A percentile compares a stretch with the other conserved stretches of the same genome.
Evolutionary conservation across 2,329 filamentous ascomycete genomes (phyloP).

Genomic region (Elsinoe australis): DNA sequence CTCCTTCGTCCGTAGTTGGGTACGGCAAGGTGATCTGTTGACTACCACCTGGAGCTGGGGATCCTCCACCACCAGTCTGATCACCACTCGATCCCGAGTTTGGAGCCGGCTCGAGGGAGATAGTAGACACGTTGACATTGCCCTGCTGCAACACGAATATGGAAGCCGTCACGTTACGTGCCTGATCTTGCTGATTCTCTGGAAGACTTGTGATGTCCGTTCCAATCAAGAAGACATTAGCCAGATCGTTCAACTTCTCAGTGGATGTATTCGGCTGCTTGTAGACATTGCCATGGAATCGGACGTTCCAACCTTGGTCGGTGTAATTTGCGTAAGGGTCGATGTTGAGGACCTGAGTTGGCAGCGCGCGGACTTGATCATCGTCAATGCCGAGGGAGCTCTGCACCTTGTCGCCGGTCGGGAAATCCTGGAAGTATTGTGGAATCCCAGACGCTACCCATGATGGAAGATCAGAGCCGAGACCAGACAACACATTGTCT

Average conservation of each 20-base stretch:
- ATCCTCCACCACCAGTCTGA: constrained; percentile 43
- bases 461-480: constrained; percentile 51
- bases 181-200: constrained; percentile 54
- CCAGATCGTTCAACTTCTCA: constrained; percentile 58
- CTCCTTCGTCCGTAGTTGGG: constrained; percentile 58
- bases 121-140: constrained; percentile 51
- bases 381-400: constrained; percentile 55
- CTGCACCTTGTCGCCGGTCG: constrained; percentile 50
- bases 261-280: constrained; percentile 64
- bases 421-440: constrained; percentile 60
- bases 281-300: constrained; percentile 74
- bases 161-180: constrained; percentile 62
- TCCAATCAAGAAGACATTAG: constrained; percentile 62
- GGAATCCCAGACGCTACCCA: constrained; percentile 57
- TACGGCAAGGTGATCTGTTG: constrained; percentile 59
- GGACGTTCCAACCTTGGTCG: constrained; percentile 65
- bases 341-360: constrained; percentile 64
- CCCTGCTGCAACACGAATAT: constrained; percentile 71
- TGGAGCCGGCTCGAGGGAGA: constrained; percentile 54
- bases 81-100: constrained; percentile 47
- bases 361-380: constrained; percentile 52
- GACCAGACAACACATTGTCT: constrained; percentile 36
- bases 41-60: constrained; percentile 50
- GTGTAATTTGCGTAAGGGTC: constrained; percentile 68
- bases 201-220: constrained; percentile 54